These are phyloP conservation scores for Elsinoe necatrix DNA, from an alignment of 2,329 filamentous ascomycete genomes.

Conservation along the genomic window DNA sequence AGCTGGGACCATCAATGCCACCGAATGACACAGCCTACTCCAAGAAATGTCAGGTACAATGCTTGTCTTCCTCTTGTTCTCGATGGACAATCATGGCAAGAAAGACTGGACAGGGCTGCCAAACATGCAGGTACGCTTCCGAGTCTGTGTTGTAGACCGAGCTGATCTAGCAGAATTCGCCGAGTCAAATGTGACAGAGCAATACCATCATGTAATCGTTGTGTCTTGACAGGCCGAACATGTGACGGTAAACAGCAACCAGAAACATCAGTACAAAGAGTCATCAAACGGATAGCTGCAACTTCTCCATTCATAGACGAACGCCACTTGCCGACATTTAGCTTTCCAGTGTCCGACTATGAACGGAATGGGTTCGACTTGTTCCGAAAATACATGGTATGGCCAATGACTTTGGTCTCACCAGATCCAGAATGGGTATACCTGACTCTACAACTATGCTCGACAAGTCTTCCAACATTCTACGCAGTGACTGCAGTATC, in stretches of 20 bases:
- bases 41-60: not conserved
- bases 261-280: not conserved
- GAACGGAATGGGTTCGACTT: slow-evolving; percentile 7
- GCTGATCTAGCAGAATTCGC: slow-evolving; percentile 2
- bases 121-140: not conserved
- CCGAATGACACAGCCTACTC: not conserved
- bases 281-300: not conserved
- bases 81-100: not conserved
- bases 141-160: too few species aligned
- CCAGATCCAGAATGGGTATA: slow-evolving; percentile 12
- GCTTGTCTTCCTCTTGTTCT: not conserved
- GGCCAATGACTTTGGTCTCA: slow-evolving; percentile 9
- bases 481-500: slow-evolving; percentile 1
- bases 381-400: slow-evolving; percentile 6
- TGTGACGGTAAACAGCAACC: slow-evolving; percentile 2
- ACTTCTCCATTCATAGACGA: not conserved
- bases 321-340: not conserved
- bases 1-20: not conserved
- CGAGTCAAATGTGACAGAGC: slow-evolving; percentile 7
- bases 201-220: slow-evolving; percentile 3
- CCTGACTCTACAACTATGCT: not conserved
- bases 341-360: not conserved
- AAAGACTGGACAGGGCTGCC: slow-evolving; percentile 1
- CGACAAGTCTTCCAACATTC: not conserved
- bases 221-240: not conserved